phyloP scores from a whole-genome alignment of 2,329 filamentous ascomycete genomes.

The Fusarium lateritium region DNA sequence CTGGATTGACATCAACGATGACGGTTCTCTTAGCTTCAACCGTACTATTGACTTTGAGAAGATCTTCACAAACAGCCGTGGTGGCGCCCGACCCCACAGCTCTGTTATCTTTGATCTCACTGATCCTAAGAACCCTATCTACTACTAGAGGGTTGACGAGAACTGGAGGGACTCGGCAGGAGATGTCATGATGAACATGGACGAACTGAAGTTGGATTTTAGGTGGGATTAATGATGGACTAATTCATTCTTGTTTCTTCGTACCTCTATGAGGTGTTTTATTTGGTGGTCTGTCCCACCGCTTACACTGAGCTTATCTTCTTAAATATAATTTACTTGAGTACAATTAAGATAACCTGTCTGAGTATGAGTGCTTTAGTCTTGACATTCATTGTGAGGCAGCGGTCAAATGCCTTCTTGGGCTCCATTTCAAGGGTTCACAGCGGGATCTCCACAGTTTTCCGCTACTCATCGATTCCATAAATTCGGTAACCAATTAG shows the following conservation, averaged over 20 bases:
- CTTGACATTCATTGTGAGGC: too few relatives aligned
- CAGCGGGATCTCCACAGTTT: constrained; percentile 36
- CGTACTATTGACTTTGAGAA: constrained; percentile 69
- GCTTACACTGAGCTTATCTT: constrained; percentile 2
- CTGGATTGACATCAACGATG: constrained; percentile 70
- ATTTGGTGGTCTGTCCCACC: not conserved
- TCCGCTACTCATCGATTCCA: too few relatives aligned
- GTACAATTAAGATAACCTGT: too few relatives aligned
- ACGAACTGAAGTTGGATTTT: not conserved
- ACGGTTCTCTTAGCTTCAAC: constrained; percentile 72
- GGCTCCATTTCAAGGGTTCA: too few relatives aligned
- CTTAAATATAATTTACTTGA: too few relatives aligned
- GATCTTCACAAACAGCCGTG: constrained; percentile 65
- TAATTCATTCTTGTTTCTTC: not conserved
- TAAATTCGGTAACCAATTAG: too few relatives aligned
- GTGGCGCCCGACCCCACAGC: constrained; percentile 71
- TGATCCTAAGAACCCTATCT: constrained; percentile 66
- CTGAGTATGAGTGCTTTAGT: too few relatives aligned
- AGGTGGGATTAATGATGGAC: not conserved
- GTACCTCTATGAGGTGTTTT: constrained; percentile 11
- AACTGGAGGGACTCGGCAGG: not conserved
- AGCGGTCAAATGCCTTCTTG: too few relatives aligned
- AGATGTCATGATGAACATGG: not conserved
- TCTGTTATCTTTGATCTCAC: constrained; percentile 70
- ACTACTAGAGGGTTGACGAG: constrained; percentile 55